A percentile compares a stretch with the other conserved stretches of the same genome.
Evolutionary conservation across 208 protist genomes (phyloP).

Genomic region (Trypanosoma conorhini): DNA sequence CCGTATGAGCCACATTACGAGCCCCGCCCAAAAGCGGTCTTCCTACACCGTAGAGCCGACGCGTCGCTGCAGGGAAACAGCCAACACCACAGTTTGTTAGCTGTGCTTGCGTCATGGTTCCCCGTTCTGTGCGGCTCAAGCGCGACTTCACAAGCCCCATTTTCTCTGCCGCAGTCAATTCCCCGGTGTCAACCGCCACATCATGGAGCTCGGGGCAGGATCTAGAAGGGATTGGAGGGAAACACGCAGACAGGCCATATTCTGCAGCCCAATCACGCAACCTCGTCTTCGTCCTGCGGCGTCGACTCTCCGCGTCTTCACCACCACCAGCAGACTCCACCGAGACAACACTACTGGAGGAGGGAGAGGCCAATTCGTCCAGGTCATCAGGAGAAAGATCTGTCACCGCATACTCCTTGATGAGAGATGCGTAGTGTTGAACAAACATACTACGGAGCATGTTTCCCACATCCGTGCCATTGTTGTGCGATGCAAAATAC

Average conservation of each 20-base stretch:
- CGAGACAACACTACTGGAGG: neutral
- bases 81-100: neutral
- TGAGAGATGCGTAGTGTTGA: neutral
- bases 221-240: neutral
- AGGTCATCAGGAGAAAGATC: neutral
- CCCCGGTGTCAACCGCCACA: neutral
- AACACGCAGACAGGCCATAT: neutral
- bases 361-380: neutral
- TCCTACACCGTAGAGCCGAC: neutral
- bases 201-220: neutral
- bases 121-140: neutral
- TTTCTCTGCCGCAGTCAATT: neutral
- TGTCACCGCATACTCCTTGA: neutral
- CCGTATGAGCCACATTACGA: neutral
- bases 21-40: neutral
- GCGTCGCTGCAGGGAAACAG: neutral
- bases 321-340: neutral
- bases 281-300: neutral
- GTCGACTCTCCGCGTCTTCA: neutral
- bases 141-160: neutral
- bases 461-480: neutral
- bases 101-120: neutral
- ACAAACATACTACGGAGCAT: neutral
- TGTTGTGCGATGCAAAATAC: neutral
- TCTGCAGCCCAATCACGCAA: neutral